Conservation (phyloP, 2,329 filamentous ascomycete species). For the Byssothecium circinans region DNA sequence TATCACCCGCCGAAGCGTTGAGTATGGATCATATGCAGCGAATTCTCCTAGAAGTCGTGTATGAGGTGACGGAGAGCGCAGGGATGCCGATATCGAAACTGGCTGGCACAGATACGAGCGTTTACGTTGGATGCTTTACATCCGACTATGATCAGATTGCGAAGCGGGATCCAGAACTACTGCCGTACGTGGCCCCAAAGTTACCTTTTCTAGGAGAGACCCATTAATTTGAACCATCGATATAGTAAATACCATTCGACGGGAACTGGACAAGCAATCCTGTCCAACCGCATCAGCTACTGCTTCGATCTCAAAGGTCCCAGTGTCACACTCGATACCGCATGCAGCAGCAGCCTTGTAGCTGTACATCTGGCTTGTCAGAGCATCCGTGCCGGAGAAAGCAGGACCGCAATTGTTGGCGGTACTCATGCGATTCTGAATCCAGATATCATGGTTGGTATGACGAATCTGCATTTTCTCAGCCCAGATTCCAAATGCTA, state of each 20-base stretch:
- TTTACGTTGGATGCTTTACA: constrained; percentile 21
- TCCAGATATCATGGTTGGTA: no score
- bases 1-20: constrained; percentile 20
- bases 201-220: constrained; percentile 50
- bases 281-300: neutral
- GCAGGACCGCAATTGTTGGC: no score
- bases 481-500: no score
- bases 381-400: no score
- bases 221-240: no score
- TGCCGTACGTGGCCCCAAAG: constrained; percentile 49
- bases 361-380: no score
- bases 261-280: neutral
- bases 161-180: constrained; percentile 14
- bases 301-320: neutral
- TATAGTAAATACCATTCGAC: neutral
- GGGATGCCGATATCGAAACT: constrained; percentile 17
- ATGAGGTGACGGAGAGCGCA: constrained; percentile 24
- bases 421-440: no score
- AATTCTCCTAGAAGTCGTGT: constrained; percentile 24
- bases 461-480: no score
- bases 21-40: constrained; percentile 32
- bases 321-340: no score
- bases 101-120: constrained; percentile 19
- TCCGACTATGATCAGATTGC: constrained; percentile 20
- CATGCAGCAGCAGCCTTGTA: no score